Base-by-base conservation (phyloP, 1,139 yeast genomes). In the Pneumocystis murina region DNA sequence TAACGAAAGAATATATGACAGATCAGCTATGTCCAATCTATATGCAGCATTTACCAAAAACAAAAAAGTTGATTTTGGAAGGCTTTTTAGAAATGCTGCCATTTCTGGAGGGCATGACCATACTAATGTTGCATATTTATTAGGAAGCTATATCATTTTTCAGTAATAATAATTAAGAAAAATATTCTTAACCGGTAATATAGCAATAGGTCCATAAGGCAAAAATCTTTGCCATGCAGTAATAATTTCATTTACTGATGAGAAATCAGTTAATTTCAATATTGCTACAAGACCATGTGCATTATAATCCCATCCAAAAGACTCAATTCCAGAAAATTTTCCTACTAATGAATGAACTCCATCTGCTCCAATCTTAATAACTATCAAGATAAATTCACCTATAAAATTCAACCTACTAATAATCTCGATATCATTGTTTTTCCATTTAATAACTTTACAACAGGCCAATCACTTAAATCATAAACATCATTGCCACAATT, bases 281-380 rank as follows among this genome's bases (percentile, higher is more conserved):
- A 96, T 87, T 0, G 95, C 97, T 1, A 92, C 99, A 17, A 90
- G 85, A 1, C 97, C 98, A 75, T 85, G 88, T 62, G 90, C 81
- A 69, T 86, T 79, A 74, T 92, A 92, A 65, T 81, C 82, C 98
- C 98, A 94, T 7, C 98, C 98, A 62, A 96, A 80, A 6, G 95
- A 83, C 71, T 84, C 84, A 64, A 94, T 89, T 1, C 82, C 84
- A 0, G 97, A 86, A 72, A 82, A 91, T 68, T 82, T 79, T 60
- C 97, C 80, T 2, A 87, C 98, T 0, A 97, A 97, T 0, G 97
- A 90, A 74, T 91, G 89, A 72, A 84, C 89, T 0, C 99, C 99
- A 73, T 92, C 98, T 28, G 97, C 96, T 10, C 99, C 99, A 48
- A 48, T 48, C 55, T 16, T 91, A 33, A 36, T n/a, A 4, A n/a